Evolutionary conservation across 768 basidiomycete genomes (phyloP).

Genomic region (Leccinum uliginosum): DNA sequence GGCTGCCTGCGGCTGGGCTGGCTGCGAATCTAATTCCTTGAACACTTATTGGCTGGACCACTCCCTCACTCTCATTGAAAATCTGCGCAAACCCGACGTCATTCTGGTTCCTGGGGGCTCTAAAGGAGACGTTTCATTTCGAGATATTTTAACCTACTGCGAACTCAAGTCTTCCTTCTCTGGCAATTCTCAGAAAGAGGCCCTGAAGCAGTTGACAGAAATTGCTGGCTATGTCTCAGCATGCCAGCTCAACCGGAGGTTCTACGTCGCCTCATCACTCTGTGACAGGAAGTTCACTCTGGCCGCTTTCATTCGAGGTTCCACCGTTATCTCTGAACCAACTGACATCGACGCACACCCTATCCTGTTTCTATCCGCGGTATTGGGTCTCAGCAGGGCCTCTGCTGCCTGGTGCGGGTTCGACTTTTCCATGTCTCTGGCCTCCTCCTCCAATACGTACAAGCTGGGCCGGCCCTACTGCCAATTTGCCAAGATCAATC

Average conservation of each 20-base stretch:
- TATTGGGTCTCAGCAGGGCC: not conserved
- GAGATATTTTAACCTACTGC: not conserved
- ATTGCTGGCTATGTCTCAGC: not conserved
- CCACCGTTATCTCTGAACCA: not conserved
- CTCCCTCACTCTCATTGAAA: not conserved
- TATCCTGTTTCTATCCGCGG: not conserved
- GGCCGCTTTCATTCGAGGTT: not conserved
- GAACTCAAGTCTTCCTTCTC: not conserved
- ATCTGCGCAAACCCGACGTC: not conserved
- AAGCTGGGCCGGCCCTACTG: not conserved
- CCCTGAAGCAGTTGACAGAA: not conserved
- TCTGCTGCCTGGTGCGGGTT: not conserved
- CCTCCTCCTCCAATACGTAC: not conserved
- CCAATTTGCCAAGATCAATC: no score
- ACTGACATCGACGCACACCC: not conserved
- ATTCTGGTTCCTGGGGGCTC: not conserved
- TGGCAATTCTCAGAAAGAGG: not conserved
- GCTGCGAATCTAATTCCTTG: not conserved
- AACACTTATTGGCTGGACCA: not conserved
- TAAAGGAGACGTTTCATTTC: not conserved
- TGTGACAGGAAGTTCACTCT: not conserved
- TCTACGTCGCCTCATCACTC: not conserved
- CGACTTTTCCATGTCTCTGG: not conserved
- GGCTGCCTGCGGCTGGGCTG: not conserved
- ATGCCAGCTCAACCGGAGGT: not conserved